A percentile compares a stretch with the other conserved stretches of the same genome.
Evolutionary conservation across 1,284 basidiomycete genomes (phyloP).

Genomic region (Apiotrichum sp.): DNA sequence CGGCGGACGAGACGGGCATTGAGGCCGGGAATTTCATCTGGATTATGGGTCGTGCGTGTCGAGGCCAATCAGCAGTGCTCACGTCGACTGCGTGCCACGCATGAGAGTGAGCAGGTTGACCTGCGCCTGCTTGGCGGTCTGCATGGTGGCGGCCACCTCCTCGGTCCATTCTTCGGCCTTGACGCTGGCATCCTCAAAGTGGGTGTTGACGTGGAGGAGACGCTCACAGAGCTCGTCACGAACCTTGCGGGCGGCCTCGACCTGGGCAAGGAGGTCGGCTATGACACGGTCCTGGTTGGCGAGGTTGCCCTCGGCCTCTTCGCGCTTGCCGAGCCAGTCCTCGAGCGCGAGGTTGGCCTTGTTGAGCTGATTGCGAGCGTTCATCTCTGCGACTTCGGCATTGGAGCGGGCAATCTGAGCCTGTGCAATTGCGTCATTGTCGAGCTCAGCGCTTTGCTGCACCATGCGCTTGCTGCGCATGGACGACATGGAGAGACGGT

Average conservation of each 20-base stretch:
- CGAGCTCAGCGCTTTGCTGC: neutral
- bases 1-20: too few relatives aligned
- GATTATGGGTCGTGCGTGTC: too few relatives aligned
- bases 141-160: neutral
- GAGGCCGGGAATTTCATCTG: too few relatives aligned
- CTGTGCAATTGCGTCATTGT: neutral
- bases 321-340: neutral
- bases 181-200: neutral
- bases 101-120: neutral
- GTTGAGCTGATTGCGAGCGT: neutral
- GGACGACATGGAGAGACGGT: neutral
- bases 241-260: neutral
- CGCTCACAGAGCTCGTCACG: neutral
- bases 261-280: neutral
- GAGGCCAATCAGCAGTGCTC: too few relatives aligned
- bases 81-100: neutral
- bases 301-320: neutral
- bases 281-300: neutral
- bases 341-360: neutral
- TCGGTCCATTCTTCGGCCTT: neutral
- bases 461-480: neutral
- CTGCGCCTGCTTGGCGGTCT: neutral
- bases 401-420: neutral
- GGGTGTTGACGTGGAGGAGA: neutral
- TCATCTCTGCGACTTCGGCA: neutral